These are phyloP conservation scores for Aegilops bicornis DNA, from an alignment of 176 grass and related monocot species.

Conservation along the genomic window DNA sequence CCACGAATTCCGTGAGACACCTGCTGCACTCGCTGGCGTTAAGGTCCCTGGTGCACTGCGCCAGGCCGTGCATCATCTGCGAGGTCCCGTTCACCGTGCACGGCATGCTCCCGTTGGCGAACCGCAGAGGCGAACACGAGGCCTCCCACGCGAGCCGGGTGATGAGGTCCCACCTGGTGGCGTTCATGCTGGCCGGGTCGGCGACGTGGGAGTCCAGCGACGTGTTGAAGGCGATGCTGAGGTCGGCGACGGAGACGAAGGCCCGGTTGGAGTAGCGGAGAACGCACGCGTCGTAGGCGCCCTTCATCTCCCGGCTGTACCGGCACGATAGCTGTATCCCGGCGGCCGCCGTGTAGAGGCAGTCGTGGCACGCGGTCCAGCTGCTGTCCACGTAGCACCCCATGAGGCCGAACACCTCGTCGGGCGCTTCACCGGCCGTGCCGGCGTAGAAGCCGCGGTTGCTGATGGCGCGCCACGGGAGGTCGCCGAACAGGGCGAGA, in stretches of 20 bases:
- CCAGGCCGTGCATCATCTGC: constrained; percentile 23
- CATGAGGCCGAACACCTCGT: neutral
- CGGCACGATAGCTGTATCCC: neutral
- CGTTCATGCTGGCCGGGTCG: too few species aligned
- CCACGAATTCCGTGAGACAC: neutral
- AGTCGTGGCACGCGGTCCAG: neutral
- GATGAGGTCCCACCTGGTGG: too few species aligned
- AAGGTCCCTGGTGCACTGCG: constrained; percentile 60
- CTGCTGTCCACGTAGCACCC: neutral
- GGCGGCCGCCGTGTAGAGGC: neutral
- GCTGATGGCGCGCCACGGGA: neutral
- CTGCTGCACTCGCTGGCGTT: neutral
- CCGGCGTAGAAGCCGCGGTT: neutral
- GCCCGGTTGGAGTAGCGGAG: neutral
- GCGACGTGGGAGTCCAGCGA: too few species aligned
- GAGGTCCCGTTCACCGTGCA: neutral
- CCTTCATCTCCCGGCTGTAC: neutral
- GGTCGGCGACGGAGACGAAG: neutral
- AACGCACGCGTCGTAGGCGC: neutral
- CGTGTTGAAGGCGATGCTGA: neutral
- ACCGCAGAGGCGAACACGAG: neutral
- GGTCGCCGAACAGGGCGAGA: neutral
- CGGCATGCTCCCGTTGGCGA: neutral
- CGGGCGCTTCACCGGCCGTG: neutral
- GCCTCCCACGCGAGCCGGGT: too few species aligned